phyloP scores from a whole-genome alignment of 2,329 filamentous ascomycete species.

The Aspergillus tanneri region DNA sequence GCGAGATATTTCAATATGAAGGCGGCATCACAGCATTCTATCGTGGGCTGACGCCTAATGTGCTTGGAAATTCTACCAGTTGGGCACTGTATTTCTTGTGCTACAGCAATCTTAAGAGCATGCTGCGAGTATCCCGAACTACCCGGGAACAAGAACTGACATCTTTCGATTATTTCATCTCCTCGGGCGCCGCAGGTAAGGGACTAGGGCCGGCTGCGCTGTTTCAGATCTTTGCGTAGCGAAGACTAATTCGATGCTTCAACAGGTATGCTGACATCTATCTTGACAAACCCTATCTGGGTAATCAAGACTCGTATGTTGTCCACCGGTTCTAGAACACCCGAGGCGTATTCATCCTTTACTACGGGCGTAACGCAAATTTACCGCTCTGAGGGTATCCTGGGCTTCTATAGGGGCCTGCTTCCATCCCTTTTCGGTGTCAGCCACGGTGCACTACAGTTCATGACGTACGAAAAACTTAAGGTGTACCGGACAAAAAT shows the following conservation, averaged over 20 bases:
- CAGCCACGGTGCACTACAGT: slow-evolving; percentile 89
- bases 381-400: slow-evolving; percentile 66
- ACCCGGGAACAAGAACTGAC: slow-evolving; percentile 45
- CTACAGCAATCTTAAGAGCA: slow-evolving; percentile 60
- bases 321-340: slow-evolving; percentile 70
- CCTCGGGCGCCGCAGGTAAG: slow-evolving; percentile 63
- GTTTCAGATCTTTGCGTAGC: slow-evolving; percentile 3
- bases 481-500: slow-evolving; percentile 60
- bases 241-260: neutral
- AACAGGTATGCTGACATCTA: slow-evolving; percentile 68
- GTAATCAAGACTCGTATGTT: slow-evolving; percentile 98
- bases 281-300: slow-evolving; percentile 94
- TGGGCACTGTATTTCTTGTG: slow-evolving; percentile 92
- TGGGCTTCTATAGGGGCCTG: slow-evolving; percentile 85
- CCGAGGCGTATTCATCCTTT: slow-evolving; percentile 80
- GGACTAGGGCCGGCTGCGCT: slow-evolving; percentile 12
- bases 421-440: slow-evolving; percentile 81
- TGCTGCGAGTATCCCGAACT: slow-evolving; percentile 46
- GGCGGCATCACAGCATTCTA: slow-evolving; percentile 70
- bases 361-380: slow-evolving; percentile 67
- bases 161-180: slow-evolving; percentile 74
- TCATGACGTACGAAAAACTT: slow-evolving; percentile 84
- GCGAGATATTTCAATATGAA: slow-evolving; percentile 54
- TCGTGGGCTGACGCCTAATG: slow-evolving; percentile 83
- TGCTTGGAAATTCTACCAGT: slow-evolving; percentile 83